Conservation (phyloP, 768 basidiomycete species). For the Pleurotus giganteus region DNA sequence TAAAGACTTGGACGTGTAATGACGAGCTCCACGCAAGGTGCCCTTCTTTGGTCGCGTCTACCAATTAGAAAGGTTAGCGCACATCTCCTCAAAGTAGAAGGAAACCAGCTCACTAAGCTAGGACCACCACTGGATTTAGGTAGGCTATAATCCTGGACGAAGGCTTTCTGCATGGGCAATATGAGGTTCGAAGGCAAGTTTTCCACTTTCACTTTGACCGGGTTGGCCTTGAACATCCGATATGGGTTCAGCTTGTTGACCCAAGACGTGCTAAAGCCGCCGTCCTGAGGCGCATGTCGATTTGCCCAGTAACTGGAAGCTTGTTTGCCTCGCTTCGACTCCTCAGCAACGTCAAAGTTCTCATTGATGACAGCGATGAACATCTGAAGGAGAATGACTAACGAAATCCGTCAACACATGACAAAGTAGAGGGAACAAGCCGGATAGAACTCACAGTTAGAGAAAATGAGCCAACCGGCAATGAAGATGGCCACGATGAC, state of each 20-base stretch:
- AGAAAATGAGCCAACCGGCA: conserved; percentile 83
- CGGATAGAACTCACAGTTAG: conserved; percentile 69
- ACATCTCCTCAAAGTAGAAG: neutral
- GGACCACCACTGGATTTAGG: conserved; percentile 31
- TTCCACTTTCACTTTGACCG: conserved; percentile 69
- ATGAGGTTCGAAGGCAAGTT: conserved; percentile 70
- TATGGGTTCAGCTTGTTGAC: conserved; percentile 81
- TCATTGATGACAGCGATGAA: conserved; percentile 98
- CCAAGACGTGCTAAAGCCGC: conserved; percentile 51
- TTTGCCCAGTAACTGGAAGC: conserved; percentile 65
- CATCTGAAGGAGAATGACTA: conserved; percentile 91
- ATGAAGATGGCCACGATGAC: conserved; percentile 72
- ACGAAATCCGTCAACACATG: conserved; percentile 2
- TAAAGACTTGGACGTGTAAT: conserved; percentile 57
- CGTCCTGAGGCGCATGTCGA: conserved; percentile 47
- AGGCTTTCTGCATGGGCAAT: conserved; percentile 74
- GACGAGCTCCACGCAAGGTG: conserved; percentile 27
- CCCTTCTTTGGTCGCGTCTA: conserved; percentile 2
- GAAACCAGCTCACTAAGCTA: conserved; percentile 24
- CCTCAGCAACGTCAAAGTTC: conserved; percentile 92
- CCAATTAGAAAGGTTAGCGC: neutral
- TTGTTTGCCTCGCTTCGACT: conserved; percentile 82
- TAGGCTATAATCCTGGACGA: conserved; percentile 59
- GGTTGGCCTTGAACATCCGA: conserved; percentile 73
- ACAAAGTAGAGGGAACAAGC: neutral